phyloP scores from a whole-genome alignment of 345 rosid genomes.

The Bruguiera parviflora region DNA sequence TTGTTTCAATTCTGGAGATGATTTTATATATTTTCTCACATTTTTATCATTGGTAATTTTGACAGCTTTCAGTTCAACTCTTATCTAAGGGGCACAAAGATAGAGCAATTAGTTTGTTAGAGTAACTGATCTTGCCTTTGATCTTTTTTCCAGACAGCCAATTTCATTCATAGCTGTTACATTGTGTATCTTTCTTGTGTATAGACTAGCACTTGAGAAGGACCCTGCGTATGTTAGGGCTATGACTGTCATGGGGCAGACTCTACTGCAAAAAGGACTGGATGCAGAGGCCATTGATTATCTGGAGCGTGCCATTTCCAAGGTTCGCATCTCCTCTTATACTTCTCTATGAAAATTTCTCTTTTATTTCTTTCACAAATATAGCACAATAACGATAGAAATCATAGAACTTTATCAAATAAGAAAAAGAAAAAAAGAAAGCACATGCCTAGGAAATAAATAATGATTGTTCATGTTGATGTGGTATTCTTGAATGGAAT shows the following conservation, averaged over 20 bases:
- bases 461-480: too few species aligned
- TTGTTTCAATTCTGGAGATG: slow-evolving; percentile 12
- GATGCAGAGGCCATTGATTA: slow-evolving; percentile 52
- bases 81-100: slow-evolving; percentile 53
- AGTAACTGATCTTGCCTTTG: slow-evolving; percentile 31
- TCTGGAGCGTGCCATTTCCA: slow-evolving; percentile 69
- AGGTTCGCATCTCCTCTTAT: slow-evolving; percentile 37
- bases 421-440: too few species aligned
- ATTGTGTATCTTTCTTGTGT: slow-evolving; percentile 11
- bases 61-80: slow-evolving; percentile 63
- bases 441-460: too few species aligned
- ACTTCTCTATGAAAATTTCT: too few species aligned
- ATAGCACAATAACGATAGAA: too few species aligned
- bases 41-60: slow-evolving; percentile 25
- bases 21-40: slow-evolving; percentile 14
- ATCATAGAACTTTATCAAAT: too few species aligned
- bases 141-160: neutral
- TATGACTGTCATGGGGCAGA: slow-evolving; percentile 66
- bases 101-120: slow-evolving; percentile 50
- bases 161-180: neutral
- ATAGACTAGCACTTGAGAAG: slow-evolving; percentile 69
- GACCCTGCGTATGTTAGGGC: slow-evolving; percentile 65
- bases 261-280: slow-evolving; percentile 54
- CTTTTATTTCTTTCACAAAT: too few species aligned
- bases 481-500: too few species aligned